Percentiles rank a stretch among this genome's conserved stretches.
Conservation (phyloP, 345 rosid species). For the Populus ilicifolia region DNA sequence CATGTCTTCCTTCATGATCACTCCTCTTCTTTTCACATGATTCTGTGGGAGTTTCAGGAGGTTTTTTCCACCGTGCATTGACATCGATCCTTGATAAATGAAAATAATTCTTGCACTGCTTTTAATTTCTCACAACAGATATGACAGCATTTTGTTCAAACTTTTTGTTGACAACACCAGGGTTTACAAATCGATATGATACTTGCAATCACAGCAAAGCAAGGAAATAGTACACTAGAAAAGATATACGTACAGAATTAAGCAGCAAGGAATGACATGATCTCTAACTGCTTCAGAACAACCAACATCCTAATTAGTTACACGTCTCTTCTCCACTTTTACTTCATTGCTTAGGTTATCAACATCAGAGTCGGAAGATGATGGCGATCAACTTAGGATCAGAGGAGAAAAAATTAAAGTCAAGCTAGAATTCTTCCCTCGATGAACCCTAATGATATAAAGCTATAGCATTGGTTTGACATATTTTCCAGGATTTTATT, state of each 20-base stretch:
- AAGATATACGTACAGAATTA: slow-evolving; percentile 10
- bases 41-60: background rate
- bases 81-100: background rate
- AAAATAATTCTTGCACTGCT: background rate
- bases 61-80: background rate
- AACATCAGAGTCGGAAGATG: slow-evolving; percentile 17
- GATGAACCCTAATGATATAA: background rate
- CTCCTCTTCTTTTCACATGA: no score
- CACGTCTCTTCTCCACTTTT: background rate
- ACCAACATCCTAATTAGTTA: background rate
- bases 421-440: background rate
- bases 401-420: background rate
- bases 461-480: background rate
- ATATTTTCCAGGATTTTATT: background rate
- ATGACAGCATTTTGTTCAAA: background rate
- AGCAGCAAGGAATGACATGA: slow-evolving; percentile 11
- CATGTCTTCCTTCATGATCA: no score
- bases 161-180: background rate
- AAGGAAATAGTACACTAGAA: background rate
- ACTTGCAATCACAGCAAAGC: background rate
- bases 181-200: background rate
- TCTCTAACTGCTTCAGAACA: background rate
- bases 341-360: slow-evolving; percentile 10
- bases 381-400: slow-evolving; percentile 11
- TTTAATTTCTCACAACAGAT: background rate